Conservation (phyloP, 495 filamentous ascomycete genomes). For the Penicillium cosmopolitanum region DNA sequence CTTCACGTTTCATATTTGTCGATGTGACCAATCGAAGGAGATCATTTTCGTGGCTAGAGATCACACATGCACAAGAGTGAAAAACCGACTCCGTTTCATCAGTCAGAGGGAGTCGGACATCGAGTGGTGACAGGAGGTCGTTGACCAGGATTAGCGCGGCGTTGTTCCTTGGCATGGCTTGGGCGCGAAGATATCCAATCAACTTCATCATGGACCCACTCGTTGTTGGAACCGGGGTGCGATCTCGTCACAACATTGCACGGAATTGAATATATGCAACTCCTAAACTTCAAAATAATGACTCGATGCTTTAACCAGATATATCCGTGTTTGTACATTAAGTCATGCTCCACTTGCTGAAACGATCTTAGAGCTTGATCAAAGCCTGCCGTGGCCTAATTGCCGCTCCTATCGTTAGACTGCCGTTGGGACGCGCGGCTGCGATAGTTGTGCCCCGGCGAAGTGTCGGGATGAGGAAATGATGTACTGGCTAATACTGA, state of each 20-base stretch:
- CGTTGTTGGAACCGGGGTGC: not conserved
- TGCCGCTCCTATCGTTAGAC: not conserved
- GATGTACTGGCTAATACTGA: not conserved
- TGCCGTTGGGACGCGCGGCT: not conserved
- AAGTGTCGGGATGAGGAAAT: not conserved
- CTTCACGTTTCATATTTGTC: constrained; percentile 12
- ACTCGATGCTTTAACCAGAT: not conserved
- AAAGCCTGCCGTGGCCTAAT: not conserved
- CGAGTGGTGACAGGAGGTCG: not conserved
- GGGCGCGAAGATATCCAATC: not conserved
- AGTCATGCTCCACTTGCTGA: not conserved
- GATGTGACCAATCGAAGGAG: not conserved
- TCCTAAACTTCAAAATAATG: not conserved
- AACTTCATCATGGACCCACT: constrained; percentile 1
- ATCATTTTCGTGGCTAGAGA: constrained; percentile 3
- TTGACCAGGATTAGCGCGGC: not conserved
- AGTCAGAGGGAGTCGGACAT: not conserved
- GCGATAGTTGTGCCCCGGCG: no score
- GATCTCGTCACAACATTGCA: not conserved
- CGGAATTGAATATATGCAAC: not conserved
- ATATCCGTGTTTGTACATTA: not conserved
- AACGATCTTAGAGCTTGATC: not conserved
- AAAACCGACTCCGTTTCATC: not conserved
- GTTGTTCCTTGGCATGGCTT: not conserved
- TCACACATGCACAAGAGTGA: not conserved